Percentiles rank a stretch among this genome's conserved stretches.
phyloP scores from a whole-genome alignment of 768 basidiomycete species.

The Auriculariales sp. region DNA sequence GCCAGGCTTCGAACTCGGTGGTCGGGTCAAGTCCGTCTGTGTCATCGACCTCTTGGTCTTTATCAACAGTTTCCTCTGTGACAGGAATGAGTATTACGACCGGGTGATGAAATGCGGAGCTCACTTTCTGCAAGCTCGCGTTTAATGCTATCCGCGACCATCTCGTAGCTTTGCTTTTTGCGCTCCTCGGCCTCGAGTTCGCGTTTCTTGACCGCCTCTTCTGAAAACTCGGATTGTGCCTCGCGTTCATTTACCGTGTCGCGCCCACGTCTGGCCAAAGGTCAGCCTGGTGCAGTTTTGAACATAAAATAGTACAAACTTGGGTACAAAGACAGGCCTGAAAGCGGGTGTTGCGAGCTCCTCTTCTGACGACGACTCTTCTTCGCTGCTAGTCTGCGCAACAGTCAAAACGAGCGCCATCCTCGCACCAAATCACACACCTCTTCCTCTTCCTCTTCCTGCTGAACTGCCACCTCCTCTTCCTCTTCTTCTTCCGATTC shows the following conservation, averaged over 20 bases:
- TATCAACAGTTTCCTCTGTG: conserved; percentile 77
- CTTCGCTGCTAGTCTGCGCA: conserved; percentile 48
- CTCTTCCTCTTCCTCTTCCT: conserved; percentile 18
- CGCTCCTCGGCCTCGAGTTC: conserved; percentile 71
- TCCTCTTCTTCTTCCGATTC: conserved; percentile 36
- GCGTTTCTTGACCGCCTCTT: conserved; percentile 55
- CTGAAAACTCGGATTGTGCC: conserved; percentile 51
- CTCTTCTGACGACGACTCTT: conserved; percentile 59
- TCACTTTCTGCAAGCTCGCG: conserved; percentile 84
- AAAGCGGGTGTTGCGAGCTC: conserved; percentile 74
- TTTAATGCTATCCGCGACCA: conserved; percentile 88
- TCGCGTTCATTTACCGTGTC: conserved; percentile 60
- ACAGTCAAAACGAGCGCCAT: conserved; percentile 21
- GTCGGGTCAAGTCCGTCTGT: conserved; percentile 84
- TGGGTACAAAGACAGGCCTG: conserved; percentile 88
- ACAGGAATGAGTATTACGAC: neutral
- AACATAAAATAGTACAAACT: conserved; percentile 36
- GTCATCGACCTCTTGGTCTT: conserved; percentile 83
- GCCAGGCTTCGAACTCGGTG: conserved; percentile 91
- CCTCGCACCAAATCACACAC: conserved; percentile 5
- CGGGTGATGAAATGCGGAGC: conserved; percentile 14
- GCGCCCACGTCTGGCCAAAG: conserved; percentile 45
- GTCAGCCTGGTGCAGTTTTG: neutral
- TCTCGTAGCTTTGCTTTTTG: conserved; percentile 74
- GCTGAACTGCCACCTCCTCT: conserved; percentile 20